Percentiles rank a stretch among this genome's conserved stretches.
phyloP scores from a whole-genome alignment of 2,329 filamentous ascomycete genomes.

The Diaporthe humulicola region DNA sequence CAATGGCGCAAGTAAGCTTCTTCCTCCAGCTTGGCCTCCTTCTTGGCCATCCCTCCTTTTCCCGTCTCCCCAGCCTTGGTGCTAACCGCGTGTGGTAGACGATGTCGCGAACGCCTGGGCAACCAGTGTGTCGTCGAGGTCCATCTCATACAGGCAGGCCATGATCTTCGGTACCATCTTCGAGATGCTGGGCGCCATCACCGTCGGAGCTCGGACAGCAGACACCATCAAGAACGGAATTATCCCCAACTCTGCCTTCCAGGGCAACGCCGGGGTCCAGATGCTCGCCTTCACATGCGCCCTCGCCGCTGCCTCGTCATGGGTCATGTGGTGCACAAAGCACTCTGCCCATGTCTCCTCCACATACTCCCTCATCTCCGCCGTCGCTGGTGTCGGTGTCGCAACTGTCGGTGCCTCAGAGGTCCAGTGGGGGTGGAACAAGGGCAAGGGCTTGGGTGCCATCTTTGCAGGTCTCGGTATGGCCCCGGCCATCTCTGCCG shows the following conservation, averaged over 20 bases:
- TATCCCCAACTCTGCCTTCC: conserved; percentile 72
- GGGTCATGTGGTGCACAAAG: conserved; percentile 85
- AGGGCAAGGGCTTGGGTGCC: conserved; percentile 76
- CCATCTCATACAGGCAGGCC: conserved; percentile 77
- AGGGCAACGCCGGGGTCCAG: conserved; percentile 73
- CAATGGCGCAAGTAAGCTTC: conserved; percentile 77
- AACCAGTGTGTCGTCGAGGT: conserved; percentile 84
- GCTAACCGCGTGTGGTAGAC: conserved; percentile 60
- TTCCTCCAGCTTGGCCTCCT: neutral
- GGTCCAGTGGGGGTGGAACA: conserved; percentile 79
- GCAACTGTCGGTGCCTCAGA: conserved; percentile 72
- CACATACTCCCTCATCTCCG: conserved; percentile 78
- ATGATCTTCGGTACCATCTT: conserved; percentile 77
- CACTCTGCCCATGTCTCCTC: conserved; percentile 81
- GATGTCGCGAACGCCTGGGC: conserved; percentile 90
- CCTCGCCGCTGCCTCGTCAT: conserved; percentile 74
- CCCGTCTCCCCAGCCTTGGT: neutral
- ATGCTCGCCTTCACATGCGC: conserved; percentile 77
- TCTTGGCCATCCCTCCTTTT: neutral
- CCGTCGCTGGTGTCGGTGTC: conserved; percentile 77
- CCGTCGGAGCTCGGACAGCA: conserved; percentile 77
- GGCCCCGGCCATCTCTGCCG: conserved; percentile 76
- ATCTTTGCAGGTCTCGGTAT: conserved; percentile 80
- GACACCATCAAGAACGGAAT: conserved; percentile 86
- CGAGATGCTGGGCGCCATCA: conserved; percentile 76